Base-by-base conservation (phyloP, 768 basidiomycete species). In the Serendipita indica region DNA sequence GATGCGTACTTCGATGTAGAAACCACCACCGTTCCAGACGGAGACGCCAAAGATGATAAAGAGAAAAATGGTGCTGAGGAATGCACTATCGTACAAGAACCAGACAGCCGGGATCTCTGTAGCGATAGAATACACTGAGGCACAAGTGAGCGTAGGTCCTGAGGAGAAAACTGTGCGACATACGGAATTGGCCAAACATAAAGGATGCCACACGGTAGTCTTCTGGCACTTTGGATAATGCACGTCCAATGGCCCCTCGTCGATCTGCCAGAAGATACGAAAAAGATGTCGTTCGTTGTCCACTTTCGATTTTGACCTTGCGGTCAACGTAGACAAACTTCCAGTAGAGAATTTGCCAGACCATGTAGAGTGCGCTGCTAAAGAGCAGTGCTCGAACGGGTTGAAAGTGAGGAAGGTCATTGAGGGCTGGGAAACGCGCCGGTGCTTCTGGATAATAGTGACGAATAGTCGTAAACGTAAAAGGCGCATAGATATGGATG, bases 11-110 rank as follows among this genome's bases (percentile, higher is more conserved):
- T 96, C 92, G 58, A 96, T 92, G 69, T 96, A 96, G 74, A 84
- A 96, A 1, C 88, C 89, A 22, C 87, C 91, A 7, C 93, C 93
- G 67, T 97, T 98, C 92, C 92, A 98, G 0, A 86, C 90, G 60
- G 86, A 86, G 43, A 91, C 88, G 14, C 79, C 74, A 65, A 97
- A 89, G 41, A 97, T 85, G 63, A 79, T 63, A 35, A 93, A 71
- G 22, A 97, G 71, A 72, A 91, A 96, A 1, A 76, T 69, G 16
- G 78, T 80, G 64, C 88, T 91, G 80, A 84, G 88, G 59, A 77
- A 72, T 2, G 86, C 72, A 64, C 83, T 88, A 65, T 87, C 78
- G 66, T 94, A 94, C 39, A 96, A 75, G 28, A 93, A 57, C 65
- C 82, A 88, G 3, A 93, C 79, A 10, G 89, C 85, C 0, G 90